Conservation (phyloP, 2,329 filamentous ascomycete genomes). For the Daldinia sp. region DNA sequence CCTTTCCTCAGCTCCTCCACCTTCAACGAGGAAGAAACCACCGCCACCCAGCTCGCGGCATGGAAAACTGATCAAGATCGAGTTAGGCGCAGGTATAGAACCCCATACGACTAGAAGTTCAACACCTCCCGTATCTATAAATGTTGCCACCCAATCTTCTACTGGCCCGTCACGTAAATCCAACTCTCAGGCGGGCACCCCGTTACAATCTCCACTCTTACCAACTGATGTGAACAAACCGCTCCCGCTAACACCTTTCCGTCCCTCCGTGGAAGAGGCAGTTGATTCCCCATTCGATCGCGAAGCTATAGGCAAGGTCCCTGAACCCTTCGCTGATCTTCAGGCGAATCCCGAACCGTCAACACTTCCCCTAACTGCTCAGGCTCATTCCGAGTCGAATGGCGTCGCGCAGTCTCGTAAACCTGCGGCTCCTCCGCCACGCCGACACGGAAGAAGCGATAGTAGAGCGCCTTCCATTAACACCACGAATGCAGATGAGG, state of each 20-base stretch:
- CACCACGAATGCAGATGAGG: constrained; percentile 52
- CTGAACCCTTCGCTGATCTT: constrained; percentile 56
- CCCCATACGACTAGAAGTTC: constrained; percentile 29
- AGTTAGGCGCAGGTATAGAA: constrained; percentile 57
- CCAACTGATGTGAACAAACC: constrained; percentile 71
- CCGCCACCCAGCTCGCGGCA: constrained; percentile 80
- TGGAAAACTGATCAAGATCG: constrained; percentile 76
- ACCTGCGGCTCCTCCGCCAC: constrained; percentile 65
- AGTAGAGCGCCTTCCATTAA: constrained; percentile 53
- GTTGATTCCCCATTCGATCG: constrained; percentile 66
- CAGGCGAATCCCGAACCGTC: constrained; percentile 54
- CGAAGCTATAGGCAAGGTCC: constrained; percentile 65
- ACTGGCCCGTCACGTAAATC: constrained; percentile 39
- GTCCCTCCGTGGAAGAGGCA: constrained; percentile 61
- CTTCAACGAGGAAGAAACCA: constrained; percentile 65
- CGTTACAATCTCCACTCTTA: constrained; percentile 53
- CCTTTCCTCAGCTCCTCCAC: constrained; percentile 39
- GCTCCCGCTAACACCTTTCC: constrained; percentile 66
- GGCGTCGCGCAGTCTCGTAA: constrained; percentile 52
- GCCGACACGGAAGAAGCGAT: constrained; percentile 61
- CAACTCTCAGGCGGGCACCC: constrained; percentile 43
- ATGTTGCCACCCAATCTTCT: constrained; percentile 45
- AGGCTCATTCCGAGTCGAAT: constrained; percentile 51
- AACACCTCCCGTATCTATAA: constrained; percentile 30
- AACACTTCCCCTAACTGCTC: constrained; percentile 55